A percentile compares a stretch with the other conserved stretches of the same genome.
Evolutionary conservation across 441 rosid genomes (phyloP).

Genomic region (Pelargonium australe): DNA sequence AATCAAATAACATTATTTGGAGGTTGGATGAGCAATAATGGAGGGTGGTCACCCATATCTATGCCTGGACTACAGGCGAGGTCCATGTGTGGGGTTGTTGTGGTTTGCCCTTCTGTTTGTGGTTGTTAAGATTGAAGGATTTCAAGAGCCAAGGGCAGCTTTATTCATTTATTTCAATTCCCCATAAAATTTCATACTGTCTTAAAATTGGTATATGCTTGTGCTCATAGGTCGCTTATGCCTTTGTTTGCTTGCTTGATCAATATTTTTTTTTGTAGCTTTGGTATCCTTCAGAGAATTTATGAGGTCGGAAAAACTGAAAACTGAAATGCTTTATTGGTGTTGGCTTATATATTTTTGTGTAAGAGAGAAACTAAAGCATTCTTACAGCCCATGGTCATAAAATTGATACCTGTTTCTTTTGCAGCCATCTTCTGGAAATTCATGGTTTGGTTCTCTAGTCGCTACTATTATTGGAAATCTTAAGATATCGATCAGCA

Average conservation of each 20-base stretch:
- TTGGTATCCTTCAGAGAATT: background rate
- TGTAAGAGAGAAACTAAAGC: background rate
- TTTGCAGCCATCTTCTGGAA: conserved; percentile 69
- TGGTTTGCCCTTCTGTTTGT: background rate
- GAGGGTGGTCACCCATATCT: too few relatives aligned
- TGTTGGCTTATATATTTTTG: background rate
- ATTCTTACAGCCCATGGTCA: conserved; percentile 6
- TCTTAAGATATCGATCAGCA: conserved; percentile 90
- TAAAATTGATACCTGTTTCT: conserved; percentile 17
- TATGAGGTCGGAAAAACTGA: background rate
- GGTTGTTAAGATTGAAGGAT: background rate
- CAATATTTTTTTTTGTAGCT: background rate
- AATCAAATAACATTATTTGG: too few relatives aligned
- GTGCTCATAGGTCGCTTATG: background rate
- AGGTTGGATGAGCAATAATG: too few relatives aligned
- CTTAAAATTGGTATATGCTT: background rate
- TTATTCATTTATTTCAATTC: background rate
- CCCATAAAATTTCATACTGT: background rate
- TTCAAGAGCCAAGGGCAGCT: background rate
- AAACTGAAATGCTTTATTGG: conserved; percentile 11
- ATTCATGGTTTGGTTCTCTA: conserved; percentile 92
- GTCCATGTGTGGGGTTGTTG: background rate
- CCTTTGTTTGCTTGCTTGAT: background rate
- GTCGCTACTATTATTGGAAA: conserved; percentile 93
- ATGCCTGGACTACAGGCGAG: too few relatives aligned